Evolutionary conservation across 23 red algal species (phyloP).

Genomic region (Gracilaria vermiculophylla): DNA sequence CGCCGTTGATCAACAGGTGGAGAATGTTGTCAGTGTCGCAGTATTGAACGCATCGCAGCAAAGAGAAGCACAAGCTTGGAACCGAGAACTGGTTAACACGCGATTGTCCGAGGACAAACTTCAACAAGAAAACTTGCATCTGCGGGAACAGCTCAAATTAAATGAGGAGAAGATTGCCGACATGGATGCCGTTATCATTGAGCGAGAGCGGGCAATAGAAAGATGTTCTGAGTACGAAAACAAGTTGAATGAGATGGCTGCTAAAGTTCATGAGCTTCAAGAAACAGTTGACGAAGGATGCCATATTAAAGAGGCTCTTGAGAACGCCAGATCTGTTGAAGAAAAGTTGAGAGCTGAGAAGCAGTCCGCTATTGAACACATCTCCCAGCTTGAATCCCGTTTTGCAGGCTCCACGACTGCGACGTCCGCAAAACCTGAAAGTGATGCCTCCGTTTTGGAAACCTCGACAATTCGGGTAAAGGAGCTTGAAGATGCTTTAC

Average conservation of each 20-base stretch:
- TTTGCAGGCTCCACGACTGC: conserved; percentile 9
- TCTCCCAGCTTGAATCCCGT: conserved; percentile 11
- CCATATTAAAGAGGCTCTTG: conserved; percentile 1
- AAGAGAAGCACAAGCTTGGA: background rate
- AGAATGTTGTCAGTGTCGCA: conserved; percentile 25
- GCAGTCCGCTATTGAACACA: background rate
- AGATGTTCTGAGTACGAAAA: conserved; percentile 16
- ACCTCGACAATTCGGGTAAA: background rate
- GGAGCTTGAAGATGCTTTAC: conserved; percentile 46
- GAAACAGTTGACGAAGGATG: background rate
- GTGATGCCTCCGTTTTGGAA: background rate
- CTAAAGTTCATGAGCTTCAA: conserved; percentile 16
- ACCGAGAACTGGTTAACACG: background rate
- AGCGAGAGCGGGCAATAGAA: background rate
- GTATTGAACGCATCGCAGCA: background rate
- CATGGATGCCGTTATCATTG: background rate
- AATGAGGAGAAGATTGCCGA: background rate
- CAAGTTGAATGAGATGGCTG: conserved; percentile 1
- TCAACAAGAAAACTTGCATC: background rate
- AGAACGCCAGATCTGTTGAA: background rate
- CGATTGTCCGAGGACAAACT: background rate
- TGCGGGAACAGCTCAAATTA: background rate
- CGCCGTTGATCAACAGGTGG: background rate
- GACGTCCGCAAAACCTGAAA: background rate
- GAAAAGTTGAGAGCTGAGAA: conserved; percentile 11